Evolutionary conservation across 2,329 filamentous ascomycete species (phyloP).

Genomic region (Akanthomyces dipterigenus): DNA sequence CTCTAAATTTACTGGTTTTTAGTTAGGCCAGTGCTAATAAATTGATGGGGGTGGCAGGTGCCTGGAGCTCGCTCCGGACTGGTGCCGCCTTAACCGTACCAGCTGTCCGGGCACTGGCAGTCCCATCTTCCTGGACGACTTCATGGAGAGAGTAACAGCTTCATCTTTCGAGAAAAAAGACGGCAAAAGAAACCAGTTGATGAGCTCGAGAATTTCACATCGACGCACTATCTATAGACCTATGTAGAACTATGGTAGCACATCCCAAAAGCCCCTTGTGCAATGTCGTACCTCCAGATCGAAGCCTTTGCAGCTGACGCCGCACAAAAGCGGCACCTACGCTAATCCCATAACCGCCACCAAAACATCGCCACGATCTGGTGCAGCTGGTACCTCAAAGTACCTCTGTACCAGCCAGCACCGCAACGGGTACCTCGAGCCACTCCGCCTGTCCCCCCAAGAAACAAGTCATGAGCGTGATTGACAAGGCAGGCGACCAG

Average conservation of each 20-base stretch:
- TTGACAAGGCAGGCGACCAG: conserved; percentile 12
- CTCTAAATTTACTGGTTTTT: too few relatives aligned
- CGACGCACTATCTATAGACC: not conserved
- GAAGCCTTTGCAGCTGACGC: not conserved
- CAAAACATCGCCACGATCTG: conserved; percentile 6
- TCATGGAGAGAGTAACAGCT: not conserved
- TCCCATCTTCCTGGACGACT: not conserved
- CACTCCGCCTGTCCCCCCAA: not conserved
- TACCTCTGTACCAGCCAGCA: not conserved
- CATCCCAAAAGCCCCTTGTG: not conserved
- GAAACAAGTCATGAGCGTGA: conserved; percentile 11
- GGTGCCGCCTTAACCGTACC: not conserved
- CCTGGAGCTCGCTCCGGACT: not conserved
- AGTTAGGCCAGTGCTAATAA: not conserved
- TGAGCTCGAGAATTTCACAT: too few relatives aligned
- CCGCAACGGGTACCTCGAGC: not conserved
- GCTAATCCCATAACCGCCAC: not conserved
- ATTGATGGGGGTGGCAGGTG: not conserved
- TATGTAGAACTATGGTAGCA: not conserved
- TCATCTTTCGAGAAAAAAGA: not conserved
- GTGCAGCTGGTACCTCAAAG: not conserved
- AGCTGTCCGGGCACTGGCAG: not conserved
- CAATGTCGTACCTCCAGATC: not conserved
- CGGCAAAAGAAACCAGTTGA: too few relatives aligned
- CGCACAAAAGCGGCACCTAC: conserved; percentile 4